Evolutionary conservation across 2,329 filamentous ascomycete genomes (phyloP), one percentile per base, ranked within the genome.

Genomic region (Fusarium tupiense): DNA sequence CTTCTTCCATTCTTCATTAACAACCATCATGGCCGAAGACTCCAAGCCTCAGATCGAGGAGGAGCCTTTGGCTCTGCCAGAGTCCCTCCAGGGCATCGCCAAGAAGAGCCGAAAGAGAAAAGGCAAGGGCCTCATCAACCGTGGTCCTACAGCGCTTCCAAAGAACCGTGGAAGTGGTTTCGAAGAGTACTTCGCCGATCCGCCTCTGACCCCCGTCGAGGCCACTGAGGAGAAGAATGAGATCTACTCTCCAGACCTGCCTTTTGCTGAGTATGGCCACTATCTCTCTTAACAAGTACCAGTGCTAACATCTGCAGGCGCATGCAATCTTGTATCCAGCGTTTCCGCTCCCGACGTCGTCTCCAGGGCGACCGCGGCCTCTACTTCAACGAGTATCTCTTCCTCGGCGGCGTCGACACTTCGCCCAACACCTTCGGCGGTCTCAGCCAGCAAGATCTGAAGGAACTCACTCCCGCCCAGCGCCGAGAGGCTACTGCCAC

Each of bases 271-370:
- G 91, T 92, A 85, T 20, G 58, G 13, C 19, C 5, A 13, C 12
- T 35, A 22, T 8, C 2, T 13, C 14, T 12, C 20, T 7, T 5
- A 11, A 8, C 47, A 50, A 29, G 33, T 17, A 12, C 52, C 46
- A 69, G 10, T 66, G 57, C 72, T 81, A 52, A 75, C 69, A 61
- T 68, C 24, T 29, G 2, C 14, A 93, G 92, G 64, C 94, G 96
- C 53, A 94, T 98, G 46, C 92, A 98, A 79, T 89, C 91, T 33
- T 96, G 94, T 53, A 93, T 98, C 62, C 91, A 95, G 74, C 92
- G 94, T 20, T 99, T 92, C 83, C 91, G 93, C 71, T 87, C 89
- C 41, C 93, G 91, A 53, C 92, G 95, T 38, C 95, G 93, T 73
- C 88, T 98, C 67, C 89, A 93, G 67, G 82, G 85, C 19, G 85